These are phyloP conservation scores for Coemansia sp. DNA, from an alignment of 192 early-diverging fungal genomes.

Conservation along the genomic window DNA sequence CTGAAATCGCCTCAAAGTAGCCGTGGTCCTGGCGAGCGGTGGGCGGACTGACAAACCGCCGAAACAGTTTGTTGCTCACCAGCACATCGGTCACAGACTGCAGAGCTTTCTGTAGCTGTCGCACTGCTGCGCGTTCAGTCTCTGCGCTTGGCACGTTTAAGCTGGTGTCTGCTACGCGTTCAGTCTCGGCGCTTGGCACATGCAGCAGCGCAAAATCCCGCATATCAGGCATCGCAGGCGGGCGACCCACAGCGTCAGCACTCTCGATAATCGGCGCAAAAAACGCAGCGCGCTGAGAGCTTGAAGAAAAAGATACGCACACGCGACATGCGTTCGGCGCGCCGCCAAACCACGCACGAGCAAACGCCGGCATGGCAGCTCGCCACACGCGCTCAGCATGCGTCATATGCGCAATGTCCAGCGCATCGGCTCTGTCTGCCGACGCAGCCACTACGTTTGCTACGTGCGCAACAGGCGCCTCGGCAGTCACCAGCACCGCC, in stretches of 20 bases:
- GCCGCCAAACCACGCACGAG: slow-evolving; percentile 18
- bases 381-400: slow-evolving; percentile 20
- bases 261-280: slow-evolving; percentile 21
- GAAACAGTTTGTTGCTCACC: slow-evolving; percentile 8
- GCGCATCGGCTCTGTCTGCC: background rate
- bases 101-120: background rate
- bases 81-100: slow-evolving; percentile 11
- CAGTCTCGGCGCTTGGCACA: background rate
- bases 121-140: background rate
- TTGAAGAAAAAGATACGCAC: slow-evolving; percentile 3
- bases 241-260: slow-evolving; percentile 23
- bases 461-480: slow-evolving; percentile 33
- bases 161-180: background rate
- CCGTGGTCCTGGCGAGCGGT: slow-evolving; percentile 48
- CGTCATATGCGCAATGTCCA: background rate
- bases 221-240: background rate
- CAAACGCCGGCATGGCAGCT: slow-evolving; percentile 16
- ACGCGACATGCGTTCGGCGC: slow-evolving; percentile 6
- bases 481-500: slow-evolving; percentile 58
- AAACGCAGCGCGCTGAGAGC: slow-evolving; percentile 13
- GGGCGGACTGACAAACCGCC: slow-evolving; percentile 46
- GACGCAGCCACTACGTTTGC: background rate
- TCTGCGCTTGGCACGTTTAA: background rate
- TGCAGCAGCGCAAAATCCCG: background rate
- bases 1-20: slow-evolving; percentile 49